Evolutionary conservation across 1,284 basidiomycete species (phyloP).

Genomic region (Porodaedalea pini): DNA sequence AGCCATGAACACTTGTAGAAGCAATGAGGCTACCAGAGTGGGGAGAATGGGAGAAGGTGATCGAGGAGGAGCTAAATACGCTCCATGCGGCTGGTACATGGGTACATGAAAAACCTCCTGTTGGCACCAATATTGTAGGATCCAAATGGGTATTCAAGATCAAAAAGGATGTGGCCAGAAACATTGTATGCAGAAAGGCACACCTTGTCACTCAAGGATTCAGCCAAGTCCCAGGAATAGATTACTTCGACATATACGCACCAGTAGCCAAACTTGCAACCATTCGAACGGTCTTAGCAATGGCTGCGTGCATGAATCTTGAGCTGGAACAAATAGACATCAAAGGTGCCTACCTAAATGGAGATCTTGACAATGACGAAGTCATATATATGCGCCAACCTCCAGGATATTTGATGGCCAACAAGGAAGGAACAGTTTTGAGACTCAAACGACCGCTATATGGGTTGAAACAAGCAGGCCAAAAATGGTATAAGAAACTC

Average conservation of each 20-base stretch:
- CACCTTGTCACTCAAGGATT: conserved; percentile 41
- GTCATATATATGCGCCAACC: conserved; percentile 34
- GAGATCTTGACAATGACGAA: conserved; percentile 24
- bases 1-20: conserved; percentile 22
- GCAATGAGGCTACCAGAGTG: conserved; percentile 26
- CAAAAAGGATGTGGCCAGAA: conserved; percentile 34
- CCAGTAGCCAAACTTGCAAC: conserved; percentile 36
- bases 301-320: conserved; percentile 28
- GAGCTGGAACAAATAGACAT: conserved; percentile 31
- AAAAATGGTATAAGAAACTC: conserved; percentile 26
- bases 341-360: conserved; percentile 33
- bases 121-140: conserved; percentile 27
- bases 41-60: conserved; percentile 30
- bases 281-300: conserved; percentile 31
- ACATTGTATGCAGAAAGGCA: conserved; percentile 34
- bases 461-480: conserved; percentile 27
- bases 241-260: conserved; percentile 41
- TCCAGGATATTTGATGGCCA: conserved; percentile 13
- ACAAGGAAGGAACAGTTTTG: conserved; percentile 26
- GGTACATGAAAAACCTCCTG: conserved; percentile 25
- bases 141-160: conserved; percentile 35
- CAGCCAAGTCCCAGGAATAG: conserved; percentile 36
- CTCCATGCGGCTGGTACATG: conserved; percentile 28
- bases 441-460: conserved; percentile 23
- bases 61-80: conserved; percentile 28